phyloP scores from a whole-genome alignment of 1,284 basidiomycete species.

The Acaromyces ingoldii region DNA sequence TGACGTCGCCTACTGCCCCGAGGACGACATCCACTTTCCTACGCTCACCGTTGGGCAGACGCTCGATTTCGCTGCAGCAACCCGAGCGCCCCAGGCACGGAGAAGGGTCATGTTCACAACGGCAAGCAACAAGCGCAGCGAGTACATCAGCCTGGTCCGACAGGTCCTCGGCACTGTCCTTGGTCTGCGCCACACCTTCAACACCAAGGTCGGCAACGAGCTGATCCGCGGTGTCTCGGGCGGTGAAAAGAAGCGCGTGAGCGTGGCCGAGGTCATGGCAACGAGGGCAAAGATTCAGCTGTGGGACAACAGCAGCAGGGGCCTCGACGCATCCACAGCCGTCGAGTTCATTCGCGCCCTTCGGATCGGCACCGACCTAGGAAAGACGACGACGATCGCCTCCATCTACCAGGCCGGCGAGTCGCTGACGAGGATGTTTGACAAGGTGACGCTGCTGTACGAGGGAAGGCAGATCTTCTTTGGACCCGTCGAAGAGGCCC shows the following conservation, averaged over 20 bases:
- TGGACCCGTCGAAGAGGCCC: slow-evolving; percentile 30
- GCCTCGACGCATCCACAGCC: slow-evolving; percentile 40
- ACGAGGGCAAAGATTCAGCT: slow-evolving; percentile 32
- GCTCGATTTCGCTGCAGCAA: slow-evolving; percentile 35
- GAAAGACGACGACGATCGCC: slow-evolving; percentile 21
- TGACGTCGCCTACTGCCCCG: slow-evolving; percentile 33
- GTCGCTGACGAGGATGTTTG: slow-evolving; percentile 34
- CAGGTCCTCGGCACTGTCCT: slow-evolving; percentile 39
- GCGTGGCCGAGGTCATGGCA: slow-evolving; percentile 51
- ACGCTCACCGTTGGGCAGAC: slow-evolving; percentile 36
- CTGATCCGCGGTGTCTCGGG: slow-evolving; percentile 51
- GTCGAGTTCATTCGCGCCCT: slow-evolving; percentile 40
- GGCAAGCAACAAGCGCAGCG: slow-evolving; percentile 8
- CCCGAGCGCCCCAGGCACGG: slow-evolving; percentile 30
- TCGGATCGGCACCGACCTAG: slow-evolving; percentile 32
- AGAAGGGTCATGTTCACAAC: slow-evolving; percentile 21
- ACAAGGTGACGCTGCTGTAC: slow-evolving; percentile 42
- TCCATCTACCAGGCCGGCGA: slow-evolving; percentile 46
- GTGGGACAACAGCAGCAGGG: slow-evolving; percentile 43
- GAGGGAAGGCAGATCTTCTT: slow-evolving; percentile 48
- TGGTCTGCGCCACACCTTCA: slow-evolving; percentile 39
- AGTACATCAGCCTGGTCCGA: slow-evolving; percentile 41
- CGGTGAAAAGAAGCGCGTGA: slow-evolving; percentile 53
- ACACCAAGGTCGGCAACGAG: slow-evolving; percentile 51
- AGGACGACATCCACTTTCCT: slow-evolving; percentile 36